Conservation (phyloP, 83 land plant genomes). For the Picea abies region DNA sequence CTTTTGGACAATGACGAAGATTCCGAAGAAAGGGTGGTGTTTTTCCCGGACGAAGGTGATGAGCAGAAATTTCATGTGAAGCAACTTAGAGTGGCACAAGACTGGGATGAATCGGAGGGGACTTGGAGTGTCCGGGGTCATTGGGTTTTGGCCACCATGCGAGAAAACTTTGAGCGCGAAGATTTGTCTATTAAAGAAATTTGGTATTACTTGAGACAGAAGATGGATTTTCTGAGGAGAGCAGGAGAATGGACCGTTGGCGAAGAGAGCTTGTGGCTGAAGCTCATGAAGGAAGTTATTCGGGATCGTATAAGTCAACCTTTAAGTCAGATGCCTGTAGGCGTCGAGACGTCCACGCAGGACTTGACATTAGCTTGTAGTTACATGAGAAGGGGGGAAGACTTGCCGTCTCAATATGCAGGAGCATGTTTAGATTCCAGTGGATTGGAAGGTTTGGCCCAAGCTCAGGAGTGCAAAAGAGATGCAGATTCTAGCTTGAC, state of each 20-base stretch:
- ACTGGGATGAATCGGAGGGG: constrained; percentile 72
- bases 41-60: constrained; percentile 86
- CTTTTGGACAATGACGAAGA: constrained; percentile 55
- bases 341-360: neutral
- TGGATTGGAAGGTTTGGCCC: neutral
- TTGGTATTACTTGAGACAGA: constrained; percentile 55
- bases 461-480: neutral
- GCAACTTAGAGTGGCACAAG: constrained; percentile 51
- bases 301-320: neutral
- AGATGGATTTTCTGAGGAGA: constrained; percentile 13
- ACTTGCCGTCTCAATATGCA: neutral
- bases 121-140: constrained; percentile 67
- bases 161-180: constrained; percentile 20
- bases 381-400: neutral
- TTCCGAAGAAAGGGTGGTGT: constrained; percentile 29
- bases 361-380: neutral
- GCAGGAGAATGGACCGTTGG: constrained; percentile 37
- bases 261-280: constrained; percentile 26
- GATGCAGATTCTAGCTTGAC: neutral
- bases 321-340: neutral
- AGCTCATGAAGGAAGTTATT: constrained; percentile 19
- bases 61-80: constrained; percentile 22
- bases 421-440: neutral
- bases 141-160: constrained; percentile 46
- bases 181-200: constrained; percentile 39